Evolutionary conservation across 2,329 filamentous ascomycete species (phyloP), one percentile per base, ranked within the genome.

Genomic region (Thielaviopsis musarum): DNA sequence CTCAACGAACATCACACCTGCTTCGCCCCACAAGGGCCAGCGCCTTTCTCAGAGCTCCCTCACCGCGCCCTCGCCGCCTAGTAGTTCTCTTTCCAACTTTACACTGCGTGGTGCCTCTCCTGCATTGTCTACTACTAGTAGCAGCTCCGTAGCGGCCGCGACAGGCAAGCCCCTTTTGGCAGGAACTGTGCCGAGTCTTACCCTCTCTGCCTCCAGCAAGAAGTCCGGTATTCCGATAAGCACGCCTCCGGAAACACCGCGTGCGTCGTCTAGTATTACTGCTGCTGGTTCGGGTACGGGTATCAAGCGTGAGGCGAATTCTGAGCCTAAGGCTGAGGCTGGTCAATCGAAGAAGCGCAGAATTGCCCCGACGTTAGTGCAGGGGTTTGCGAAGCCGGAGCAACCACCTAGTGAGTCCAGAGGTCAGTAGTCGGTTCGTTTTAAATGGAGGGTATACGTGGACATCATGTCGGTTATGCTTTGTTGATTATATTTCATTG

Each of bases 221-320:
- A 73, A 80, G 2, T 74, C 75, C 0, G 77, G 78, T 0, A 73
- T 94, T 52, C 87, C 90, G 0, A 81, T 95, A 66, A 88, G 87
- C 45, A 96, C 91, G 7, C 91, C 93, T 2, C 93, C 91, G 0
- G 87, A 95, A 69, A 97, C 91, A 2, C 91, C 91, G 5, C 77
- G 81, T 53, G 55, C 54, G 9, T 53, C 54, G 22, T 51, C 48
- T 17, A 21, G 17, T 19, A 38, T 19, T 2, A 21, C 48, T 3
- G 48, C n/a, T 4, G 21, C 52, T 38, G 57, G 12, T 15, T 41
- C 56, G 12, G 65, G 66, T 53, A 67, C 69, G 2, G 77, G 77
- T 30, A 70, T 72, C 17, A 84, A 84, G 68, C 73, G 81, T 63
- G 81, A 84, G 28, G 75, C 75, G 13, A 77, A 74, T 24, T 79